Base-by-base conservation (phyloP, 768 basidiomycete species). In the Mycena polygramma region DNA sequence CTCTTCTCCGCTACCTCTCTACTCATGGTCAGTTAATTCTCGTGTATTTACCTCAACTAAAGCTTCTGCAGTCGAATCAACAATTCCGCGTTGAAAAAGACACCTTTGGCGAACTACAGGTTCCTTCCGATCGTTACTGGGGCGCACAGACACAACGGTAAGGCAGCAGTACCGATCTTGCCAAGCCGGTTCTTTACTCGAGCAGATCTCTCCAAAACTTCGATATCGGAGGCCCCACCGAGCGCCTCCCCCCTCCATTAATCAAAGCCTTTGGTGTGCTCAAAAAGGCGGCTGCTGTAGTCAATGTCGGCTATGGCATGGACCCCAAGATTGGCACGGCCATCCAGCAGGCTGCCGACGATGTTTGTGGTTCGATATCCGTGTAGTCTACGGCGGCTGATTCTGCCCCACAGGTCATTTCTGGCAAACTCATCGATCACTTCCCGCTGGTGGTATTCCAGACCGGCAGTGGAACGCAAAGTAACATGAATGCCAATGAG, bases 401-500 rank as follows among this genome's bases (percentile, higher is more conserved):
- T 30, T 62, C 30, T 65, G 66, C 55, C 59, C 36, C 41, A n/a
- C 75, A 97, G 96, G 97, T 99, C 75, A 99, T 99, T 79, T 94
- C 94, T 53, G 97, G 97, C 60, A 94, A 96, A 79, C 88, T 99
- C 68, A 87, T 92, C 24, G 96, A 96, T 74, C 94, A 99, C 82
- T 99, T 99, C 84, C 98, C 98, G 30, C 85, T 99, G 46, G 98
- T 99, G 45, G 97, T 99, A 49, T 99, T 98, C 89, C 98, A 99
- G 82, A 99, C 98, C 26, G 98, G 98, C 69, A 97, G 95, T 65
- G 98, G 98, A 22, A 99, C 98, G 2, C 98, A 99, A 81, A 97
- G 94, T 78, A 99, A 99, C 85, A 99, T 99, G 98, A 99, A 95
- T 81, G 95, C 90, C 70, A 99, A 99, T 80, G 98, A 99, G 89